Percentiles rank a stretch among this genome's conserved stretches.
phyloP scores from a whole-genome alignment of 1,139 yeast genomes.

The Pichia kudriavzevii region DNA sequence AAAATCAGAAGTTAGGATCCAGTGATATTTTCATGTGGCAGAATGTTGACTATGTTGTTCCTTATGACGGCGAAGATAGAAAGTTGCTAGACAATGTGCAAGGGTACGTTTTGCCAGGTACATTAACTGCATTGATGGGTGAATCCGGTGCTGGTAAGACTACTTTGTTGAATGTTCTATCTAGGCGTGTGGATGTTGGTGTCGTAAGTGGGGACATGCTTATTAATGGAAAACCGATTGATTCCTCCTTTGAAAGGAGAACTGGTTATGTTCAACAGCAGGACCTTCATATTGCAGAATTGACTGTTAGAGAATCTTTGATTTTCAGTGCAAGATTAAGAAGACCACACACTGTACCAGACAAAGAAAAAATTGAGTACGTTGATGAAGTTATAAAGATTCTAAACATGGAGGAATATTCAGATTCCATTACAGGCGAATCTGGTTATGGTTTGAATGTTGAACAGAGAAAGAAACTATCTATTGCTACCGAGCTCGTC shows the following conservation, averaged over 20 bases:
- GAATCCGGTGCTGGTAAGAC: conserved; percentile 70
- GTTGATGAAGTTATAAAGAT: conserved; percentile 43
- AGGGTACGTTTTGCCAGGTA: conserved; percentile 52
- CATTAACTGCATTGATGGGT: conserved; percentile 56
- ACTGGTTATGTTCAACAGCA: conserved; percentile 56
- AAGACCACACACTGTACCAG: conserved; percentile 37
- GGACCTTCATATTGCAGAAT: conserved; percentile 43
- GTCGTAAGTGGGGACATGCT: conserved; percentile 46
- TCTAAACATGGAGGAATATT: conserved; percentile 43
- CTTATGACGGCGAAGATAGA: conserved; percentile 34
- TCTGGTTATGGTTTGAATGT: conserved; percentile 49
- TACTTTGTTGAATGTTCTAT: conserved; percentile 49
- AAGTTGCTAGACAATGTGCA: conserved; percentile 38
- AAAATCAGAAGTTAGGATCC: conserved; percentile 21
- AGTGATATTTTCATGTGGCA: conserved; percentile 39
- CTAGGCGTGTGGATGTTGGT: conserved; percentile 45
- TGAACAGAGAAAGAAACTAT: conserved; percentile 37
- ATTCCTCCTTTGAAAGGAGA: conserved; percentile 39
- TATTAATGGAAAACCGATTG: conserved; percentile 42
- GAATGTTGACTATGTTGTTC: conserved; percentile 31
- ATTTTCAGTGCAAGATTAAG: conserved; percentile 47
- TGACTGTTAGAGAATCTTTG: conserved; percentile 45
- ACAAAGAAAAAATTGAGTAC: conserved; percentile 38
- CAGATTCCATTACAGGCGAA: conserved; percentile 47
- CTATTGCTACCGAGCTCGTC: conserved; percentile 43